Evolutionary conservation across 2,329 filamentous ascomycete genomes (phyloP), one percentile per base, ranked within the genome.

Genomic region (Fusarium sarcochroum): DNA sequence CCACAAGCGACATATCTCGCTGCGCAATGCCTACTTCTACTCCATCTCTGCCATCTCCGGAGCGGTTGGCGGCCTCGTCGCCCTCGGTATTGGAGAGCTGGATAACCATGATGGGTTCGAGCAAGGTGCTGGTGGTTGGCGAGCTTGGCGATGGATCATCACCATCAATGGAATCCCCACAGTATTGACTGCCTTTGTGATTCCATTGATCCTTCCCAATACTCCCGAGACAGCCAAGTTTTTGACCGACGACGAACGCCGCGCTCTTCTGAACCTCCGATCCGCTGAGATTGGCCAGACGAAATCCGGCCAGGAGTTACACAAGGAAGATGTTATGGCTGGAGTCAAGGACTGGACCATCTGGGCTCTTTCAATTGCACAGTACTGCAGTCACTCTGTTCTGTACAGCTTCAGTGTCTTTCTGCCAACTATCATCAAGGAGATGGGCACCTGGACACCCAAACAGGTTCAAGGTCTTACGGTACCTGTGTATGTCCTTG

Each of bases 141-240:
- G 81, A n/a, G 89, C 87, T 1, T 91, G 90, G 90, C 79, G 89
- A 47, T 91, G 89, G 89, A 89, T 91, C 62, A 82, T 91, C 75
- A 85, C 88, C 54, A 75, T 88, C 40, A 79, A 84, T 73, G 89
- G 89, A 1, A 55, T 68, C 3, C 71, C 71, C 5, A 73, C 71
- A 4, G 80, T 90, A 20, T 37, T 89, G 5, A 76, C 88, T 1
- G 89, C 87, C 0, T 73, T 89, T 3, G 75, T 80, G 0, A 84
- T 84, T 4, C 88, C 83, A 77, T 89, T 86, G 48, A 72, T 87
- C 27, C 78, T 92, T 1, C 86, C 89, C 5, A 86, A 91, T 73
- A 82, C 82, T 11, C 88, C 88, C 0, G 83, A 86, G 46, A 87
- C 84, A 0, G 88, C 89, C 20, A 70, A 71, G 38, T 73, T 73